These are phyloP conservation scores for Ogataea glucozyma DNA, from an alignment of 805 yeast species.

Conservation along the genomic window DNA sequence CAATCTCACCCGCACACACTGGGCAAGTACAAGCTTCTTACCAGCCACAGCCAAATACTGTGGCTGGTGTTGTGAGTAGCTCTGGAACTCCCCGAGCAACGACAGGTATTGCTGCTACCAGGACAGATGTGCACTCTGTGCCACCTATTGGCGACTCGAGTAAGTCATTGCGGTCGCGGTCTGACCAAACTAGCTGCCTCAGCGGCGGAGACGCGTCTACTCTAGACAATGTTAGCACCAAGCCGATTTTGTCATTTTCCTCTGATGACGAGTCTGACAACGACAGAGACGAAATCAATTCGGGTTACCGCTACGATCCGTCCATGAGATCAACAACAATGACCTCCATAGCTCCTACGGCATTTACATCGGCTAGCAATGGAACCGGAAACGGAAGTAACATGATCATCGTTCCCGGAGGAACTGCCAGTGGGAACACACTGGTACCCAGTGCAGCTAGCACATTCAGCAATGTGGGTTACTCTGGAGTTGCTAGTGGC, in stretches of 20 bases:
- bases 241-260: constrained; percentile 47
- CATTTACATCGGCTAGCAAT: constrained; percentile 22
- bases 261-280: constrained; percentile 30
- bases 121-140: no score
- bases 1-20: constrained; percentile 9
- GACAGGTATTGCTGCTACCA: no score
- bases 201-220: constrained; percentile 24
- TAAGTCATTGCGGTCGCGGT: neutral
- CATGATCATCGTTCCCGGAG: constrained; percentile 27
- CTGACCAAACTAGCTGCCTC: constrained; percentile 20
- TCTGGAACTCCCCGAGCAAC: no score
- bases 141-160: no score
- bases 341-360: constrained; percentile 48
- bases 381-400: constrained; percentile 18
- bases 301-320: constrained; percentile 23
- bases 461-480: constrained; percentile 1
- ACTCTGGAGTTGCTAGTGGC: constrained; percentile 10
- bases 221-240: constrained; percentile 44
- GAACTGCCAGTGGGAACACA: constrained; percentile 6
- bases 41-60: no score
- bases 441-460: constrained; percentile 6
- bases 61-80: no score
- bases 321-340: constrained; percentile 47
- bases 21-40: no score
- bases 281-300: constrained; percentile 21